A percentile compares a stretch with the other conserved stretches of the same genome.
These are phyloP conservation scores for Irpex sp. DNA, from an alignment of 1,284 basidiomycete species.

Conservation along the genomic window DNA sequence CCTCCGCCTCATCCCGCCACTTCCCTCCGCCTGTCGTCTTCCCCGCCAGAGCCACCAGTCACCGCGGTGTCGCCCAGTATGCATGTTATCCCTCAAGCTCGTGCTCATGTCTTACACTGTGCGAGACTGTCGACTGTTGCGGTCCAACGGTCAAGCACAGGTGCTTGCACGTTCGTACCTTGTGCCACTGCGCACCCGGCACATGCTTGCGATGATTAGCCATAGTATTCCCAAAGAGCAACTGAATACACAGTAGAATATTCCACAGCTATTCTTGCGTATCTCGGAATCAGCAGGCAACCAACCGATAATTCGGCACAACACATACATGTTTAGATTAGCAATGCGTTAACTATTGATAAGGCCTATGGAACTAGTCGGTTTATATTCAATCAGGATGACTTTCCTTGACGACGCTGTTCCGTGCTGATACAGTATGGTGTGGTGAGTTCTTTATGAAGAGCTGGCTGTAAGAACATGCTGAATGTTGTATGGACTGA, in stretches of 20 bases:
- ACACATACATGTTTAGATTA: too few species aligned
- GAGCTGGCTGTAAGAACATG: neutral
- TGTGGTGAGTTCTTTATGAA: too few species aligned
- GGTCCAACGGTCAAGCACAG: neutral
- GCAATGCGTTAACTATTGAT: too few species aligned
- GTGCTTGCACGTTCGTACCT: neutral
- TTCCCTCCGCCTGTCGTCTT: neutral
- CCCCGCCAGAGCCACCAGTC: neutral
- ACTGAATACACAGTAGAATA: neutral
- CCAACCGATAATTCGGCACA: too few species aligned
- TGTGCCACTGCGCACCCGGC: neutral
- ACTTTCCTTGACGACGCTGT: too few species aligned
- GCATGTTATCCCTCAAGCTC: too few species aligned
- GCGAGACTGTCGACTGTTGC: neutral
- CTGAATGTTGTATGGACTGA: neutral
- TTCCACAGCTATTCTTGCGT: neutral
- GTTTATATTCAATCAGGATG: too few species aligned
- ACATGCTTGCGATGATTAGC: neutral
- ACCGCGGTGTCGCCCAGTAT: neutral
- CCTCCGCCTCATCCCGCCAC: neutral
- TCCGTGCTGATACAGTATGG: too few species aligned
- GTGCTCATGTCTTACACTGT: neutral
- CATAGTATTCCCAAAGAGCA: neutral
- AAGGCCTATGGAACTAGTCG: too few species aligned
- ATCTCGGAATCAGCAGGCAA: too few species aligned